These are phyloP conservation scores for Pueraria montana DNA, from an alignment of 306 rosid genomes.

Conservation along the genomic window DNA sequence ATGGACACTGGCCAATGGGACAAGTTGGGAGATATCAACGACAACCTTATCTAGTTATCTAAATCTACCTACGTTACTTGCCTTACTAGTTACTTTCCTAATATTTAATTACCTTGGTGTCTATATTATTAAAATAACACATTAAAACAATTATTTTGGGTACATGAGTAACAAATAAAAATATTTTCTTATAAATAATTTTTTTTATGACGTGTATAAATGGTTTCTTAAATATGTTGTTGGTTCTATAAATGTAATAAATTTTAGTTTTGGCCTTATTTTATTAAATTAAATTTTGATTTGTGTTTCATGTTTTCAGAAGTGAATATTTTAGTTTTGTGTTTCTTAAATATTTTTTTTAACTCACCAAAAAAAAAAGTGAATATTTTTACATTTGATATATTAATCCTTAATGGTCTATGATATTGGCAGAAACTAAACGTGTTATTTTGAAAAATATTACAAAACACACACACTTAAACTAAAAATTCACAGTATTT, in stretches of 20 bases:
- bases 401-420: neutral
- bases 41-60: conserved; percentile 61
- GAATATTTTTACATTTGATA: neutral
- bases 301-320: neutral
- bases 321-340: neutral
- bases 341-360: no score
- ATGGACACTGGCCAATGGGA: conserved; percentile 33
- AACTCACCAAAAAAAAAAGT: no score
- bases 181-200: neutral
- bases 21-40: conserved; percentile 44
- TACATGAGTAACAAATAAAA: neutral
- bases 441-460: no score
- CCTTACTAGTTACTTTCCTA: conserved; percentile 7
- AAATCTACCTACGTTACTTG: neutral
- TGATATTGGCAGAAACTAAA: no score
- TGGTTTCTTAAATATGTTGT: neutral
- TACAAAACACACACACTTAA: no score
- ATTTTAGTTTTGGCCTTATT: neutral
- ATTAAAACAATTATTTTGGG: neutral
- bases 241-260: neutral
- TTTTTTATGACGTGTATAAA: neutral
- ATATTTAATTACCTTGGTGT: neutral
- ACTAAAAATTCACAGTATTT: no score
- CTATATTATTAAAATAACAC: neutral
- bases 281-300: neutral